Percentiles rank a stretch among this genome's conserved stretches.
These are phyloP conservation scores for Fraxinus paxiana DNA, from an alignment of 305 asterid species.

Conservation along the genomic window DNA sequence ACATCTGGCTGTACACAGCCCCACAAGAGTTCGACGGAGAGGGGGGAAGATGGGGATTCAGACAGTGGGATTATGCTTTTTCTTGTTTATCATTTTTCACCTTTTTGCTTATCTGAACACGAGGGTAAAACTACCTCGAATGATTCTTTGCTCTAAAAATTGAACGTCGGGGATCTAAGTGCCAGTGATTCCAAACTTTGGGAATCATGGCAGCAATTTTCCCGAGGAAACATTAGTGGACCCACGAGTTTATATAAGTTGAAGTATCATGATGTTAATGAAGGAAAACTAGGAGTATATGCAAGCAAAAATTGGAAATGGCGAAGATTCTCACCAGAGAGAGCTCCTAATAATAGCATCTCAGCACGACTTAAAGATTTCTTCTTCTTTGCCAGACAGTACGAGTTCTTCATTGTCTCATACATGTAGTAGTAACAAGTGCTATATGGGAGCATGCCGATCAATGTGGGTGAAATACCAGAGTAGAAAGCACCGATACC, in stretches of 20 bases:
- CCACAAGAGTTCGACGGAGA: neutral
- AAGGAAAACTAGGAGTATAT: neutral
- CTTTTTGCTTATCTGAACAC: neutral
- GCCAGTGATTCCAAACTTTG: neutral
- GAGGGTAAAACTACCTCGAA: neutral
- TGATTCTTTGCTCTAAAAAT: neutral
- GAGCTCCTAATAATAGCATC: conserved; percentile 93
- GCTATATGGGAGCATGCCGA: conserved; percentile 98
- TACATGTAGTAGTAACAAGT: conserved; percentile 93
- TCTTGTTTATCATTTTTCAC: neutral
- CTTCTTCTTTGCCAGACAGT: conserved; percentile 62
- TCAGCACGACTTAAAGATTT: conserved; percentile 63
- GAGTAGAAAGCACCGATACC: conserved; percentile 72
- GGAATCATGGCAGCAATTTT: neutral
- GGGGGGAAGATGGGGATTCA: neutral
- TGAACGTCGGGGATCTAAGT: neutral
- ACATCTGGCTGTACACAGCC: neutral
- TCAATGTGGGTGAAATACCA: conserved; percentile 71
- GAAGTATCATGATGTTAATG: neutral
- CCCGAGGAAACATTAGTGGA: neutral
- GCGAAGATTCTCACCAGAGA: conserved; percentile 54
- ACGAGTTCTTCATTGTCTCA: conserved; percentile 81
- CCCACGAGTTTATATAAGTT: neutral
- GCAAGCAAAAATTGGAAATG: neutral
- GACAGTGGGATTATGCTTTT: neutral